Conservation (phyloP, 306 rosid species). For the Amphicarpaea edgeworthii region DNA sequence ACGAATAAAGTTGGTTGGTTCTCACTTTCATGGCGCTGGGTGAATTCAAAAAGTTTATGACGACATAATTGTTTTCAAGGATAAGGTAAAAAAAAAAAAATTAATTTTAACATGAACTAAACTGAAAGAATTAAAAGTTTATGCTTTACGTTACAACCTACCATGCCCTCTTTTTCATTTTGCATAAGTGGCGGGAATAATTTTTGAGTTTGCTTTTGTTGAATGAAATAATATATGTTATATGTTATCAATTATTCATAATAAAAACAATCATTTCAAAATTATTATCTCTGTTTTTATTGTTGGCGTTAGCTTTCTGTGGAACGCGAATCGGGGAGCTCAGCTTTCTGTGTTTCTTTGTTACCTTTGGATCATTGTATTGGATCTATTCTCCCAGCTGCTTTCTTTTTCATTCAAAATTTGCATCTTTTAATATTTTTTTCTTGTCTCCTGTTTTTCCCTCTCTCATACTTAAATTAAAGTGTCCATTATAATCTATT, state of each 20-base stretch:
- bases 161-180: no score
- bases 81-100: background rate
- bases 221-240: no score
- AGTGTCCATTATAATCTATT: background rate
- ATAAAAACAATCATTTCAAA: no score
- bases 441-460: background rate
- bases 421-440: background rate
- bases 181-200: no score
- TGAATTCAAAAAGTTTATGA: background rate
- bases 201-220: no score
- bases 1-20: constrained; percentile 45
- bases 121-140: background rate
- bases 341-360: background rate
- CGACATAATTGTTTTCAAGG: no score
- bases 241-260: no score
- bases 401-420: background rate
- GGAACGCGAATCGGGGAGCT: background rate
- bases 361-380: background rate
- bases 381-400: background rate
- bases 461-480: background rate
- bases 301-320: background rate
- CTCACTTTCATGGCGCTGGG: constrained; percentile 13
- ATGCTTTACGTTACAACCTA: no score
- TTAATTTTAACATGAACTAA: background rate
- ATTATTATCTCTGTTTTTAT: no score